Base-by-base conservation (phyloP, 2,329 filamentous ascomycete species). In the Blumeriella jaapii region DNA sequence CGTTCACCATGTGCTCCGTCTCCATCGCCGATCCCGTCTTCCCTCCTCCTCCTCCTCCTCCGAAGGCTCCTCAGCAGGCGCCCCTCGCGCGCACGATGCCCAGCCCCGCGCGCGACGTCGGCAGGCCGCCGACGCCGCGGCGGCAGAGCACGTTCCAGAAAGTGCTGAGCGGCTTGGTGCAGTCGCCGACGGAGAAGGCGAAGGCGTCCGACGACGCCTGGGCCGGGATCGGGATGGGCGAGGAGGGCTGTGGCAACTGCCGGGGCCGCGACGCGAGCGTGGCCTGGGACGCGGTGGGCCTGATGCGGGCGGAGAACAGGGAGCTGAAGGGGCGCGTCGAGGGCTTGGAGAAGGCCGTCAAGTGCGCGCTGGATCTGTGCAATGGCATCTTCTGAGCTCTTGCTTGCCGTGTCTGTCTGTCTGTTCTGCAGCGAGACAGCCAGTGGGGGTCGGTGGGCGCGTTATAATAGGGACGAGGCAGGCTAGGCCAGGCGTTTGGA, bases 221-320 rank as follows among this genome's bases (percentile, higher is more conserved):
- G 11, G 51, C 43, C 29, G 50, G 48, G 2, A 46, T 55, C 17
- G 48, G 40, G 5, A 37, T 47, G 35, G 47, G 40, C 9, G 44
- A 47, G 25, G 41, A 42, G 18, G 50, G 55, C 37, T 78, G 74
- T 47, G 48, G 55, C 20, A 78, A 76, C 47, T 78, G 75, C 53
- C 56, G 63, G 34, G 73, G 74, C 9, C 65, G 68, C 47, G 68
- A 71, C 34, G 62, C 68, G 9, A 72, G 69, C 44, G 62, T 73
- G 23, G 74, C 74, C 4, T 79, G 74, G 74, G 67, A 78, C 49
- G 76, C 74, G 3, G 74, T 76, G n/a, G 64, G 66, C 34, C 43
- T 77, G 29, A 56, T 79, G 39, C 61, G 71, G 24, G 69, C 72
- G 29, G 76, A 80, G 60, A 80, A 80, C 46, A 67, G 61, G 48